These are phyloP conservation scores for Suillus variegatus DNA, from an alignment of 768 basidiomycete species.

Conservation along the genomic window DNA sequence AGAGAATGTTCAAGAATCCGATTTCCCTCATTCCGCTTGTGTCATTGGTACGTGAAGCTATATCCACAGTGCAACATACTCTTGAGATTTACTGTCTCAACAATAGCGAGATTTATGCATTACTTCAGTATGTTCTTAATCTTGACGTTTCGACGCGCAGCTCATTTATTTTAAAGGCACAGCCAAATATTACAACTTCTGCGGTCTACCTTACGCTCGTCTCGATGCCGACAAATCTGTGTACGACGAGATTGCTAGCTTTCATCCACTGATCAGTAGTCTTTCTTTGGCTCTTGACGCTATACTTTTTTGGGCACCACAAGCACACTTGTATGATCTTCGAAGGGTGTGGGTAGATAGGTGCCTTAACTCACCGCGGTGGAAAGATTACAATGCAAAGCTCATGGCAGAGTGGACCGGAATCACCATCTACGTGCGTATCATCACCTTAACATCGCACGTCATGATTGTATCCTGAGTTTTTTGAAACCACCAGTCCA, in stretches of 20 bases:
- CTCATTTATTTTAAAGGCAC: constrained; percentile 17
- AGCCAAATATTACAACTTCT: constrained; percentile 44
- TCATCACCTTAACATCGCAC: background rate
- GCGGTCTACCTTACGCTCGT: constrained; percentile 49
- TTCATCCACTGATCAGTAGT: background rate
- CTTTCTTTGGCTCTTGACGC: constrained; percentile 8
- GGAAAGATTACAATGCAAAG: constrained; percentile 23
- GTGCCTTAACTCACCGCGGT: constrained; percentile 13
- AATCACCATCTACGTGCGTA: constrained; percentile 17
- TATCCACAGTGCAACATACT: background rate
- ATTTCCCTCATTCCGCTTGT: constrained; percentile 4
- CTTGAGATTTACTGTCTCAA: background rate
- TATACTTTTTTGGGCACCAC: constrained; percentile 7
- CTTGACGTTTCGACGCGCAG: background rate
- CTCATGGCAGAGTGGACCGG: constrained; percentile 17
- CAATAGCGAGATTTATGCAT: constrained; percentile 44
- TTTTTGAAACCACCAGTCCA: constrained; percentile 25
- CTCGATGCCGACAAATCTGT: constrained; percentile 47
- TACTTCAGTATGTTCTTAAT: constrained; percentile 36
- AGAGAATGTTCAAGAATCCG: constrained; percentile 1
- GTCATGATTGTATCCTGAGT: background rate
- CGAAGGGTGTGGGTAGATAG: constrained; percentile 11
- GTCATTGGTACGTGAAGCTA: constrained; percentile 2
- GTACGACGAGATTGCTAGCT: constrained; percentile 11
- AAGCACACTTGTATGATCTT: constrained; percentile 34